Base-by-base conservation (phyloP, 164 flowering plant genomes). In the Aristolochia californica region DNA sequence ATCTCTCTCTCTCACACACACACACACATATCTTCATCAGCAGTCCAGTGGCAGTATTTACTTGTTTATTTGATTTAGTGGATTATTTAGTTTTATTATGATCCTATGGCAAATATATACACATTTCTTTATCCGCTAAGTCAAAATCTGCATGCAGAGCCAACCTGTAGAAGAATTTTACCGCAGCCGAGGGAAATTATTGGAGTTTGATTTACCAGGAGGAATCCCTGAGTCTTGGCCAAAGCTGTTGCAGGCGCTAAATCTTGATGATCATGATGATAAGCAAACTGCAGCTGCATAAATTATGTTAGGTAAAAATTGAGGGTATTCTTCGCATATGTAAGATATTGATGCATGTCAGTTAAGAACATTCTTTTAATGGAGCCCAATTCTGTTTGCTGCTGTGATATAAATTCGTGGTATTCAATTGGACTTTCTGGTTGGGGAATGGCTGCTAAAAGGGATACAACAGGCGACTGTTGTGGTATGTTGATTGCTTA, bases 181-280 rank as follows among this genome's bases (percentile, higher is more conserved):
- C 55, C 82, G 87, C 48, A 66, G 67, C 26, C 81, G 83, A 24
- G 96, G 91, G 23, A 88, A 80, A 65, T 58, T 91, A 62, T 43
- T 91, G 62, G 96, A 91, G 72, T 91, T 88, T 68, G 79, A 84
- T 61, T 83, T 91, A n/a, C 98, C 96, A 0, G 98, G 98, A 68
- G 96, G 98, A 55, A 91, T 91, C 67, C 96, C 96, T 1, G 90
- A 86, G 70, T 85, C 96, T 21, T 91, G 98, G 96, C 95, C 91
- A 22, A 88, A 84, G 78, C 70, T 91, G 62, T 77, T 91, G 64
- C 81, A 71, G 57, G 96, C 87, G 53, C 77, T 91, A 62, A 78
- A 86, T 69, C 88, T 88, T 43, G 84, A 81, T 21, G 85, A 88
- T 45, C 62, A 58, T 30, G 87, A 83, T 13, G 72, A 78, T 51